Evolutionary conservation across 2,329 filamentous ascomycete species (phyloP).

Genomic region (Botrytis fabae): DNA sequence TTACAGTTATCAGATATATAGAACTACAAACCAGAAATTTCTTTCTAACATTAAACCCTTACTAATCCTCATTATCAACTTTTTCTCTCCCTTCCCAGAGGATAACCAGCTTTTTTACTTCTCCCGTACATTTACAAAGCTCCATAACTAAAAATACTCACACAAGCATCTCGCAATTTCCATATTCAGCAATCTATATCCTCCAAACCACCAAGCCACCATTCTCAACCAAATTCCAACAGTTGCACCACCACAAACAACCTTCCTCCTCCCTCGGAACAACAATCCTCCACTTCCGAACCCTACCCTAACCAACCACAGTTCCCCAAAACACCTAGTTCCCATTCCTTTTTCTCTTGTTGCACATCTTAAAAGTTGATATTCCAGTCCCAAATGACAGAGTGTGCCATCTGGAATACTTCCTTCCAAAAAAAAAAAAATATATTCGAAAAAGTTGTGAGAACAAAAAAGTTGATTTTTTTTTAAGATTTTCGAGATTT

Average conservation of each 20-base stretch:
- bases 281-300: neutral
- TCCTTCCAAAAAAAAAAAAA: too few relatives aligned
- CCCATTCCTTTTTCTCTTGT: neutral
- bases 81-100: too few relatives aligned
- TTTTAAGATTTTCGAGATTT: neutral
- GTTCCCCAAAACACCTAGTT: neutral
- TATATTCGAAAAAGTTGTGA: neutral
- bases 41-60: too few relatives aligned
- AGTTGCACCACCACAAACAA: neutral
- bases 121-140: neutral
- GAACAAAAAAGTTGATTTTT: neutral
- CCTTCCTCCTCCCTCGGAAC: neutral
- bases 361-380: neutral
- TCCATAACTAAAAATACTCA: neutral
- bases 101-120: neutral
- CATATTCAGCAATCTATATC: neutral
- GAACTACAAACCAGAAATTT: too few relatives aligned
- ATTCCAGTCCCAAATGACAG: neutral
- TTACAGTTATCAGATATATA: too few relatives aligned
- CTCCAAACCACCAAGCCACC: too few relatives aligned
- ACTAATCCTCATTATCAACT: too few relatives aligned
- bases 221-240: neutral
- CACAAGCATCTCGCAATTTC: accelerated
- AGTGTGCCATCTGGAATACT: neutral
- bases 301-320: neutral